Base-by-base conservation (phyloP, 164 flowering plant genomes). In the Taxillus chinensis region DNA sequence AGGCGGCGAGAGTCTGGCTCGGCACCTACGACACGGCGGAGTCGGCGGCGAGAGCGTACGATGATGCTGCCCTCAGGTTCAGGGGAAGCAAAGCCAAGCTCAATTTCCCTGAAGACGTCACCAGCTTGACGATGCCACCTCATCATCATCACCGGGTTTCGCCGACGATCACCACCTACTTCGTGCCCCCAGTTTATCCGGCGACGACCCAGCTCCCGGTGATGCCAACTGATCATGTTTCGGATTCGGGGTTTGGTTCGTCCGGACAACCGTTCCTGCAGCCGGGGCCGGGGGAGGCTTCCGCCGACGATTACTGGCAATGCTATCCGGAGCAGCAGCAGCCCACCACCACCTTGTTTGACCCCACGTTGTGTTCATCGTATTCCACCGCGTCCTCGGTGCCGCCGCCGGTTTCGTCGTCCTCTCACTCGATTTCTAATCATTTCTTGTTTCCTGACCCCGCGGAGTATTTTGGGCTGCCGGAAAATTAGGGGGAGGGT, bases 11-110 rank as follows among this genome's bases (percentile, higher is more conserved):
- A 40, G 92, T 86, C 2, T 86, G 92, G 92, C 68, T 87, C 9
- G 93, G 93, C 39, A 87, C 93, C 17, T 86, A 84, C 63, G 89
- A 86, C 59, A 86, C 89, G 1, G 93, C 93, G 0, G 93, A 87
- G 61, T 80, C 89, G 2, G 95, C 95, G 2, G 95, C 95, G 3
- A 65, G 83, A 68, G 95, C 95, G 5, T 87, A 83, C 68, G 93
- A 87, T 48, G 88, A 83, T 46, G 93, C 89, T 2, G 95, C 95
- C n/a, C 75, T 87, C 27, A 55, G 84, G 5, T 87, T 87, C 72
- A 66, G 95, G 67, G 95, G 90, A 11, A 87, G 70, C 79, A 76
- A 83, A 61, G 93, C 93, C 5, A 87, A 87, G 49, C 84, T 87
- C 46, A 87, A 87, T 55, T 83, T 87, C 76, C 95, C 90, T 0